A percentile compares a stretch with the other conserved stretches of the same genome.
These are phyloP conservation scores for Metarhizium guizhouense DNA, from an alignment of 2,329 filamentous ascomycete species.

Conservation along the genomic window DNA sequence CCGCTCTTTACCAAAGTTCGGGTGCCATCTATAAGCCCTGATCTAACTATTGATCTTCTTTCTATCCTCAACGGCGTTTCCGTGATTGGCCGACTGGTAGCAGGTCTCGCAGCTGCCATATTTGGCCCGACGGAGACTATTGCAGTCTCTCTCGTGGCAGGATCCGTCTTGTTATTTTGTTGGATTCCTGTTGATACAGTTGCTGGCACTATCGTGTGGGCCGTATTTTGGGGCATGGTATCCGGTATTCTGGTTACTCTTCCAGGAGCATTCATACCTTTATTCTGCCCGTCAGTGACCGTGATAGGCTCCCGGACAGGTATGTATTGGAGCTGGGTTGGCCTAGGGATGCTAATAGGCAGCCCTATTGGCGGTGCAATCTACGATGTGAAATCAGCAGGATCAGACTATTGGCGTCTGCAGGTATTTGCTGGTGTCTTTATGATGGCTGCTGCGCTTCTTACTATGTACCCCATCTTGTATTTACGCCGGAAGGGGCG, in stretches of 20 bases:
- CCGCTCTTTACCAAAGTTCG: background rate
- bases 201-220: background rate
- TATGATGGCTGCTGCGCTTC: too few species aligned
- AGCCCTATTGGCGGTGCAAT: background rate
- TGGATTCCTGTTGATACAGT: background rate
- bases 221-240: conserved; percentile 1
- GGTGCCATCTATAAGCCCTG: background rate
- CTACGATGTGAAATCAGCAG: background rate
- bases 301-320: background rate
- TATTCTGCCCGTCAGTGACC: conserved; percentile 1
- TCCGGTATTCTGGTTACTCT: background rate
- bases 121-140: too few species aligned
- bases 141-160: too few species aligned
- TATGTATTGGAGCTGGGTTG: background rate
- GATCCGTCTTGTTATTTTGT: too few species aligned
- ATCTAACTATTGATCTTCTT: too few species aligned
- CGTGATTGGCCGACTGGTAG: too few species aligned
- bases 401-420: too few species aligned
- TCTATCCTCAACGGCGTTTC: too few species aligned
- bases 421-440: too few species aligned
- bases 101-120: too few species aligned
- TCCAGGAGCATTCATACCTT: background rate
- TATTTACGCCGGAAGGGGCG: too few species aligned
- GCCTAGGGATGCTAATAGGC: background rate
- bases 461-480: too few species aligned